phyloP scores from a whole-genome alignment of 2,329 filamentous ascomycete species.

The Beauveria brongniartii region DNA sequence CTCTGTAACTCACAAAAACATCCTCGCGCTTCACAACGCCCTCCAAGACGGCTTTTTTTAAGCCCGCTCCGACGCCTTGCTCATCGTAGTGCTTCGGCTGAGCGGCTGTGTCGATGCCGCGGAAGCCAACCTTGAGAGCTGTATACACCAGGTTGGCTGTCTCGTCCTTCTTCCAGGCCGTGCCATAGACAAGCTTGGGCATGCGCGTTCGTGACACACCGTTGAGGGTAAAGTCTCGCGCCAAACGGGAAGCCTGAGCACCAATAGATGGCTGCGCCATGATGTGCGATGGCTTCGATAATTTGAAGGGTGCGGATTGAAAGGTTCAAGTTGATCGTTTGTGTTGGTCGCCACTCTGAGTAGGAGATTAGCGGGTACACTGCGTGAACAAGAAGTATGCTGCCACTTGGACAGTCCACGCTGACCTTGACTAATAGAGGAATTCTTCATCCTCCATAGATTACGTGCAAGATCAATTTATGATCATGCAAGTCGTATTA shows the following conservation, averaged over 20 bases:
- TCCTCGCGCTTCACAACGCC: conserved; percentile 48
- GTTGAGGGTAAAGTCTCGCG: conserved; percentile 26
- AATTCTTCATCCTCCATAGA: neutral
- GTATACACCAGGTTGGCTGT: conserved; percentile 60
- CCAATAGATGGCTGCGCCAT: conserved; percentile 17
- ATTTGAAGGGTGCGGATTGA: neutral
- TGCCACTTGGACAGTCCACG: neutral
- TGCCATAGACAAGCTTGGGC: conserved; percentile 62
- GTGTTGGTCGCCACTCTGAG: neutral
- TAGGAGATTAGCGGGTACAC: neutral
- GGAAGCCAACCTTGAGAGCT: conserved; percentile 62
- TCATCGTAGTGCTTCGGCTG: conserved; percentile 76
- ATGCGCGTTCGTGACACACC: conserved; percentile 28
- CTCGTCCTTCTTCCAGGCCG: conserved; percentile 73
- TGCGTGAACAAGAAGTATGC: neutral
- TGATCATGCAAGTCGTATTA: no score
- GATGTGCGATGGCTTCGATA: neutral
- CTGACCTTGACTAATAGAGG: neutral
- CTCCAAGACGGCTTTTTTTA: conserved; percentile 52
- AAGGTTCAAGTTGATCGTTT: neutral
- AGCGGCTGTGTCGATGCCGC: conserved; percentile 68
- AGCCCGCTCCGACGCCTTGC: conserved; percentile 57
- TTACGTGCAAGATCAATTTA: no score
- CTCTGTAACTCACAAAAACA: conserved; percentile 45
- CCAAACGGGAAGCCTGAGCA: conserved; percentile 23